Evolutionary conservation across 306 rosid species (phyloP).

Genomic region (Vigna mungo): DNA sequence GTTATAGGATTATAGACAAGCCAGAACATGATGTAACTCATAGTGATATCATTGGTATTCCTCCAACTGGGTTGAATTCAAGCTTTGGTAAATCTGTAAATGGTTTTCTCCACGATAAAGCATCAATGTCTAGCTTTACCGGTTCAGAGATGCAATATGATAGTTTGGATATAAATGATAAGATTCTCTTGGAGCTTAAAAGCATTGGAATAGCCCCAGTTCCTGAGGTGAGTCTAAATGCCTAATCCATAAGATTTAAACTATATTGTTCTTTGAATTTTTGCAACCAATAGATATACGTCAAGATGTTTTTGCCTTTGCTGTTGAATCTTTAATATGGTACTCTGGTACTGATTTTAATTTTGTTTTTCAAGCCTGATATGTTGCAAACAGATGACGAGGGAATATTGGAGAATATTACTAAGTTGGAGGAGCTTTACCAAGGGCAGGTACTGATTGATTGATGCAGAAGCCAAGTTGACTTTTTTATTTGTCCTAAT

Average conservation of each 20-base stretch:
- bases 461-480: conserved; percentile 33
- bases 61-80: conserved; percentile 55
- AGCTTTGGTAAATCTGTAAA: conserved; percentile 59
- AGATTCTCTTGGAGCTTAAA: conserved; percentile 89
- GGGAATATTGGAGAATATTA: conserved; percentile 72
- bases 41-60: conserved; percentile 55
- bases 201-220: conserved; percentile 86
- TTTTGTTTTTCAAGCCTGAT: conserved; percentile 74
- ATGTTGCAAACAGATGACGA: conserved; percentile 72
- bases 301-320: conserved; percentile 5
- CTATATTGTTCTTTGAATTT: conserved; percentile 15
- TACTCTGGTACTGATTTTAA: conserved; percentile 45
- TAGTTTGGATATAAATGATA: conserved; percentile 73
- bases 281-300: conserved; percentile 20
- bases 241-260: conserved; percentile 22
- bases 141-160: conserved; percentile 81
- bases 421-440: conserved; percentile 71
- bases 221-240: conserved; percentile 67
- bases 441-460: conserved; percentile 69
- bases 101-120: conserved; percentile 67
- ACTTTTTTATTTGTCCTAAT: conserved; percentile 7
- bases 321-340: conserved; percentile 20
- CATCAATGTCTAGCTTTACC: conserved; percentile 53
- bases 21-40: conserved; percentile 63
- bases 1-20: conserved; percentile 59